Evolutionary conservation across 331 rosid genomes (phyloP), one percentile per base, ranked within the genome.

Genomic region (Cydonia oblonga): DNA sequence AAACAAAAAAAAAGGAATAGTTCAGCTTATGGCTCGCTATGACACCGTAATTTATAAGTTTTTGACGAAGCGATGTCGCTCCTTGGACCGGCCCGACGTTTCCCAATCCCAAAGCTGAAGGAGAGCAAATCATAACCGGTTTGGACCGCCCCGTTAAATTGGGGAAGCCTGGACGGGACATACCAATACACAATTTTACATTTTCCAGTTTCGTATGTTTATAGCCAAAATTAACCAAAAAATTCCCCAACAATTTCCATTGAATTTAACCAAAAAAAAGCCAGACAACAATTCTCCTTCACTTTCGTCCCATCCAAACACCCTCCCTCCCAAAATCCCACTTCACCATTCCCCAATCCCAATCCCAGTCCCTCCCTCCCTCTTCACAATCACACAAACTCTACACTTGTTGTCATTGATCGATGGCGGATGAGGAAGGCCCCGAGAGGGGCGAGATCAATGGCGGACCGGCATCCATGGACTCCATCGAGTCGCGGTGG

Each of bases 401-500:
- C 1, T 15, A 24, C n/a, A 59, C 10, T 46, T 2, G 33, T 59
- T 59, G 38, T 2, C 74, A 28, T 69, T 73, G 77, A 28, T 63
- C 69, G 75, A 87, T 86, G 90, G 87, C 86, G 4, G 92, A 84
- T 23, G 89, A 87, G 6, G 85, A 64, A 59, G 89, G 82, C 68
- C 75, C 79, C 6, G 90, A 82, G 78, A 75, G 90, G 74, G 82
- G 84, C 60, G 90, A 80, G 66, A 75, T 56, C 81, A 79, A 79
- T 56, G 85, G 80, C 11, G 80, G 97, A 28, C 64, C 42, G 38
- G 58, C 76, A 4, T 88, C 96, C 18, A 72, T 90, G 87, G 97
- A 95, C 25, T 91, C 97, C 72, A 63, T 70, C 66, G 99, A 95
- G 79, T 95, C 99, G 16, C 88, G 99, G 15, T 95, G 99, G 99